phyloP scores from a whole-genome alignment of 345 rosid species.

The Pistacia atlantica region DNA sequence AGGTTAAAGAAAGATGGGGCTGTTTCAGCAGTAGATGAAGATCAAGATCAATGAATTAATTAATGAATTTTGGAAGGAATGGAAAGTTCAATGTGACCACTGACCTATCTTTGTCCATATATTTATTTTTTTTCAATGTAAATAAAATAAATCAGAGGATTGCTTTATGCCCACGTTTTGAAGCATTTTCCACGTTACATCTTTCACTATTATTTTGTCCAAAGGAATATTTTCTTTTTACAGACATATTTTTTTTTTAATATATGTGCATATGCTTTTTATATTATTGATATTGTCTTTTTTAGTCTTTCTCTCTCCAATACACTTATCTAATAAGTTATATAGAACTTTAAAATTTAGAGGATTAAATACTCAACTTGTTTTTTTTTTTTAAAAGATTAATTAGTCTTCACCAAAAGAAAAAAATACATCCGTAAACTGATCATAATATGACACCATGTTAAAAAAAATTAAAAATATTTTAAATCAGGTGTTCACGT shows the following conservation, averaged over 20 bases:
- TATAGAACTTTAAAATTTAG: too few relatives aligned
- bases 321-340: too few relatives aligned
- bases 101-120: not conserved
- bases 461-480: too few relatives aligned
- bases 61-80: not conserved
- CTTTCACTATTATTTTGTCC: not conserved
- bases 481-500: too few relatives aligned
- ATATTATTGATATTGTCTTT: not conserved
- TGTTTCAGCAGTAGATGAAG: not conserved
- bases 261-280: not conserved
- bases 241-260: not conserved
- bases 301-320: too few relatives aligned
- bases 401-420: too few relatives aligned
- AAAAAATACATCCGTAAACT: too few relatives aligned
- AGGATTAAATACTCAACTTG: too few relatives aligned
- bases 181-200: constrained; percentile 17
- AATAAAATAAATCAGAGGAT: too few relatives aligned
- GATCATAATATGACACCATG: too few relatives aligned
- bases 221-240: not conserved
- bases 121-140: not conserved
- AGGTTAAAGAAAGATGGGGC: not conserved
- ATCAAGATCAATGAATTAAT: not conserved
- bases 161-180: constrained; percentile 12
- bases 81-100: constrained; percentile 17
- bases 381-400: too few relatives aligned